phyloP scores from a whole-genome alignment of 1,139 yeast species.

The Lodderomyces parapsilosis region DNA sequence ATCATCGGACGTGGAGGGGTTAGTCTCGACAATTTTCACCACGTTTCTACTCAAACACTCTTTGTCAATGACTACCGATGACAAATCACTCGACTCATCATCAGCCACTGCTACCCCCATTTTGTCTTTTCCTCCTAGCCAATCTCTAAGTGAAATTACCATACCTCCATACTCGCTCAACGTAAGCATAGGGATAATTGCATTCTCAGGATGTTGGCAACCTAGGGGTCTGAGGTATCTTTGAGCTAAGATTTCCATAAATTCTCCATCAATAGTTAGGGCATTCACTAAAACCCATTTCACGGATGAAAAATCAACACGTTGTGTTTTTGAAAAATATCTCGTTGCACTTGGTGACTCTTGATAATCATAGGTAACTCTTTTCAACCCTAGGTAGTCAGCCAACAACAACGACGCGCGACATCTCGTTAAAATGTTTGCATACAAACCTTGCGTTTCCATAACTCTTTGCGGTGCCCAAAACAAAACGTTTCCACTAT shows the following conservation, averaged over 20 bases:
- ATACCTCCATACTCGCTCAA: slow-evolving; percentile 95
- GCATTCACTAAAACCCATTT: slow-evolving; percentile 92
- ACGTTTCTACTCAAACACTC: slow-evolving; percentile 77
- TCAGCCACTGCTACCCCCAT: slow-evolving; percentile 45
- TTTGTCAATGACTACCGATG: slow-evolving; percentile 78
- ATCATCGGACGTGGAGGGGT: slow-evolving; percentile 57
- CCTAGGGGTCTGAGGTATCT: slow-evolving; percentile 92
- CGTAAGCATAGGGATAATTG: slow-evolving; percentile 87
- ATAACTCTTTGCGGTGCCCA: slow-evolving; percentile 79
- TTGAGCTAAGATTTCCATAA: slow-evolving; percentile 85
- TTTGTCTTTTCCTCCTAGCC: slow-evolving; percentile 72
- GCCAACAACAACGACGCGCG: slow-evolving; percentile 74
- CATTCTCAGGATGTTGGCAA: slow-evolving; percentile 70
- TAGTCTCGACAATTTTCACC: slow-evolving; percentile 66
- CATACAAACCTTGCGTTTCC: slow-evolving; percentile 85
- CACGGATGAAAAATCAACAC: slow-evolving; percentile 76
- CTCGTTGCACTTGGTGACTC: slow-evolving; percentile 85
- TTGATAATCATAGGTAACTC: slow-evolving; percentile 91
- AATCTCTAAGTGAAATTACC: slow-evolving; percentile 88
- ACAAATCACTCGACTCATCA: slow-evolving; percentile 40
- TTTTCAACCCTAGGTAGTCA: slow-evolving; percentile 87
- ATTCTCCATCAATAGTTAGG: slow-evolving; percentile 91
- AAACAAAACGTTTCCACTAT: slow-evolving; percentile 76
- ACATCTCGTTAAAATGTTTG: slow-evolving; percentile 70
- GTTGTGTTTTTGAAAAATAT: slow-evolving; percentile 71